phyloP scores from a whole-genome alignment of 208 protist genomes.

The Crithidia brevicula region DNA sequence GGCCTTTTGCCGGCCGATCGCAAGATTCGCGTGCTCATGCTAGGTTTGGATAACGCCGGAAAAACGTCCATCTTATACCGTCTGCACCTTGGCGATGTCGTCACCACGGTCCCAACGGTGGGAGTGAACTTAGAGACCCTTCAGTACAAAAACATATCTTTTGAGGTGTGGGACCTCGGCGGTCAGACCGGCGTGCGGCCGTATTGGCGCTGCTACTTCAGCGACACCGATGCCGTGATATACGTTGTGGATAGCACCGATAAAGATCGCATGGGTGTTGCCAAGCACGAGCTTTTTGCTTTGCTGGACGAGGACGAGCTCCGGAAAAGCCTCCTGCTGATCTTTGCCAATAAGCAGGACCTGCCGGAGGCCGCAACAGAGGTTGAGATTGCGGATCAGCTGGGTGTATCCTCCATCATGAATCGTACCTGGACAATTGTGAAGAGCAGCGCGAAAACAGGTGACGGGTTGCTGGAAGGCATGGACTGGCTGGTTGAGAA shows the following conservation, averaged over 20 bases:
- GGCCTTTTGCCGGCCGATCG: conserved; percentile 77
- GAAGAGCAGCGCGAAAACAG: conserved; percentile 93
- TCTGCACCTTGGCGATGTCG: conserved; percentile 96
- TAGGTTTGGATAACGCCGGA: conserved; percentile 96
- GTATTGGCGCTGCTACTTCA: conserved; percentile 98
- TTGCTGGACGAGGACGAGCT: conserved; percentile 92
- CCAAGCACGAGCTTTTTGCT: conserved; percentile 85
- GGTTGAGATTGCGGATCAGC: conserved; percentile 70
- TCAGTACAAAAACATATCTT: conserved; percentile 98
- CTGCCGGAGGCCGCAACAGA: conserved; percentile 69
- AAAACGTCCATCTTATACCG: conserved; percentile 99
- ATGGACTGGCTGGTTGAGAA: conserved; percentile 95
- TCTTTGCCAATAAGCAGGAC: conserved; percentile 98
- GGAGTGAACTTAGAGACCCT: conserved; percentile 98
- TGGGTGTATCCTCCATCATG: conserved; percentile 85
- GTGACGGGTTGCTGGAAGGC: conserved; percentile 92
- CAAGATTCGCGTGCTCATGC: conserved; percentile 94
- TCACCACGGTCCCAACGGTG: conserved; percentile 98
- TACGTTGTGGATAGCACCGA: conserved; percentile 96
- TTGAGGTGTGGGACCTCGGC: conserved; percentile 98
- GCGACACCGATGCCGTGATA: conserved; percentile 94
- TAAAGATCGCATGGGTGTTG: conserved; percentile 90
- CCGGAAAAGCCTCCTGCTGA: conserved; percentile 83
- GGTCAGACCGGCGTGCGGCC: conserved; percentile 97
- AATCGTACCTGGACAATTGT: conserved; percentile 95